These are phyloP conservation scores for Podospora pseudocomata DNA, from an alignment of 495 filamentous ascomycete genomes.

Conservation along the genomic window DNA sequence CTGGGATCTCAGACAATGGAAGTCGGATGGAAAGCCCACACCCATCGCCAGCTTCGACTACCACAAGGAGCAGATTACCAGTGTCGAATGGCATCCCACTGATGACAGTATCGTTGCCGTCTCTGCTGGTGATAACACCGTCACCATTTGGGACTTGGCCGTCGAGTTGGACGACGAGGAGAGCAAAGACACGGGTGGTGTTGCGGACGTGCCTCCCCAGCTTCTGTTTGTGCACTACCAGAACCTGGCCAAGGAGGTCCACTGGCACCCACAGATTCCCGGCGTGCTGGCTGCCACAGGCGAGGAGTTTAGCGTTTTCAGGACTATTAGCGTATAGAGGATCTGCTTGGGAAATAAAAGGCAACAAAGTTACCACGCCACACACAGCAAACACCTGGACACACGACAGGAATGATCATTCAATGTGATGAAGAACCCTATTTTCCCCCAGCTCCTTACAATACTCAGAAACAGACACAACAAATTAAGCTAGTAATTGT, in stretches of 20 bases:
- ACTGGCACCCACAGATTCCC: slow-evolving; percentile 96
- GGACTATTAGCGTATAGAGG: slow-evolving; percentile 61
- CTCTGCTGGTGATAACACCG: slow-evolving; percentile 86
- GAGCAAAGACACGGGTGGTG: slow-evolving; percentile 79
- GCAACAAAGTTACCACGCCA: neutral
- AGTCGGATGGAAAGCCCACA: slow-evolving; percentile 60
- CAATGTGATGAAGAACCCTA: neutral
- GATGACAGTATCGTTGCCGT: slow-evolving; percentile 94
- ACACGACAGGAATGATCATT: neutral
- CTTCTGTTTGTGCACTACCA: slow-evolving; percentile 95
- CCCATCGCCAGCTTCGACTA: slow-evolving; percentile 88
- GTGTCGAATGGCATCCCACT: slow-evolving; percentile 94
- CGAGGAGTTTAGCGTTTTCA: slow-evolving; percentile 72
- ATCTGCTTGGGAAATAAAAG: neutral
- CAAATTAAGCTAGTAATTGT: neutral
- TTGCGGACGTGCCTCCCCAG: slow-evolving; percentile 88
- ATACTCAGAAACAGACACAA: neutral
- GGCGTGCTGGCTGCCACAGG: slow-evolving; percentile 90
- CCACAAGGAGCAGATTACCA: slow-evolving; percentile 93
- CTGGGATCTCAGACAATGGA: slow-evolving; percentile 95
- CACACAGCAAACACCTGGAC: neutral
- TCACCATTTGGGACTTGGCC: slow-evolving; percentile 94
- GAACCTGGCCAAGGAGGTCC: slow-evolving; percentile 86
- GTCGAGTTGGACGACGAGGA: slow-evolving; percentile 97
- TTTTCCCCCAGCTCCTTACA: neutral